phyloP scores from a whole-genome alignment of 2,329 filamentous ascomycete species.

The Phyllosticta ampelicida region DNA sequence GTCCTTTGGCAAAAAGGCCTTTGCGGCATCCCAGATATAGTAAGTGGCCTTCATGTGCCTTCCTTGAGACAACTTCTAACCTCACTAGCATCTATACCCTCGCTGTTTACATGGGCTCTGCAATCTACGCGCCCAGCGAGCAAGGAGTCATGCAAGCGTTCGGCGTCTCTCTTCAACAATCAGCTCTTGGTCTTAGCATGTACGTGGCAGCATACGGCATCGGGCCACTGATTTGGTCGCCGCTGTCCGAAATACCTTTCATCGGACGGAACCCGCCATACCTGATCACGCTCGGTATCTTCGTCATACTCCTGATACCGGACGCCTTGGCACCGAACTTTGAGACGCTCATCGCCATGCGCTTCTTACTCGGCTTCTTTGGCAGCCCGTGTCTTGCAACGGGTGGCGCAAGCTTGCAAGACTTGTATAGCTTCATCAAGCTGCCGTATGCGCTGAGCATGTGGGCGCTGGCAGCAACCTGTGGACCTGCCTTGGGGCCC shows the following conservation, averaged over 20 bases:
- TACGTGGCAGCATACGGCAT: constrained; percentile 53
- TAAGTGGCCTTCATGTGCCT: not conserved
- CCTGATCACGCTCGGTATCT: constrained; percentile 55
- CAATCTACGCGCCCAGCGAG: constrained; percentile 39
- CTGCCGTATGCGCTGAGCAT: constrained; percentile 34
- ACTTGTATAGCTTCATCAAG: constrained; percentile 32
- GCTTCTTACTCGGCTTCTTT: constrained; percentile 31
- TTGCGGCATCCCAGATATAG: constrained; percentile 29
- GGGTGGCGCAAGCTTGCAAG: constrained; percentile 26
- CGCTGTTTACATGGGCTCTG: constrained; percentile 44
- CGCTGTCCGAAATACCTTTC: constrained; percentile 54
- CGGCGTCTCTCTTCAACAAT: constrained; percentile 40
- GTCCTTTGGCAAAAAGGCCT: constrained; percentile 11
- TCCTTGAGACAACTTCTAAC: not conserved
- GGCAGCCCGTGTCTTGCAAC: constrained; percentile 29
- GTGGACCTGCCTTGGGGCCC: constrained; percentile 20
- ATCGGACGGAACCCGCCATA: constrained; percentile 61
- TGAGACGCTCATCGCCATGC: constrained; percentile 48
- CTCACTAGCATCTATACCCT: constrained; percentile 46
- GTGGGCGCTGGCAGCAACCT: constrained; percentile 35
- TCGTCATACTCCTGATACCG: constrained; percentile 56
- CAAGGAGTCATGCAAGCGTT: constrained; percentile 43
- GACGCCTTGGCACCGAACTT: constrained; percentile 54
- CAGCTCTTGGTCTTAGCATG: constrained; percentile 48
- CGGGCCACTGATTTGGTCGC: constrained; percentile 55